Evolutionary conservation across 1,284 basidiomycete genomes (phyloP), one percentile per base, ranked within the genome.

Genomic region (Apiotrichum sp.): DNA sequence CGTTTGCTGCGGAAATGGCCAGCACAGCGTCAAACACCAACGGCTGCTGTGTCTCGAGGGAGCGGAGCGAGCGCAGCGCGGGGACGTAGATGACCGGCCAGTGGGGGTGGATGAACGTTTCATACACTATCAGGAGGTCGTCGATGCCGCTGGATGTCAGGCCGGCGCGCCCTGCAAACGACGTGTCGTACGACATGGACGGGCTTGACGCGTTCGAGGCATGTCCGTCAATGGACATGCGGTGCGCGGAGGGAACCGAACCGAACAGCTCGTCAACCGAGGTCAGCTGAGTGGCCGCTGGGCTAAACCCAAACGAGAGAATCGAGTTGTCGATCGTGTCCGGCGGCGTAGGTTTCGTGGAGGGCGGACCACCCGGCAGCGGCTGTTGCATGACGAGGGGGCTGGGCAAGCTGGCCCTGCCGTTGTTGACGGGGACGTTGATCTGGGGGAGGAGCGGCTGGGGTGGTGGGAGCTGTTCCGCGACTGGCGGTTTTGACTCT

Each of bases 61-160:
- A 43, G 5, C 59, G 53, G 22, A 58, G 45, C 8, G 40, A 45
- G 5, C 48, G 44, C 14, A 61, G 41, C 0, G 56, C 53, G 3
- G 59, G 59, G 4, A 58, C 44, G 43, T 61, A 61, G 33, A 61
- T 51, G 41, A 57, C 40, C 4, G 59, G 59, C 59, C 59, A 61
- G 59, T 55, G 56, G 4, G 53, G 56, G 51, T 61, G 59, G 54
- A 61, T 58, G 34, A 61, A 61, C n/a, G 59, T 56, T 40, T 58
- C 56, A 36, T 53, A 61, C 9, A 61, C 54, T 32, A 57, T 47
- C 13, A 57, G 40, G 10, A 61, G 56, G 44, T 61, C 59, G 51
- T 61, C 53, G 34, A 61, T 51, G 2, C 41, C 54, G 22, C 50
- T 50, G 7, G 35, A 45, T 9, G 51, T 53, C 14, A 61, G 49